These are phyloP conservation scores for Arachis monticola DNA, from an alignment of 331 rosid species.

Conservation along the genomic window DNA sequence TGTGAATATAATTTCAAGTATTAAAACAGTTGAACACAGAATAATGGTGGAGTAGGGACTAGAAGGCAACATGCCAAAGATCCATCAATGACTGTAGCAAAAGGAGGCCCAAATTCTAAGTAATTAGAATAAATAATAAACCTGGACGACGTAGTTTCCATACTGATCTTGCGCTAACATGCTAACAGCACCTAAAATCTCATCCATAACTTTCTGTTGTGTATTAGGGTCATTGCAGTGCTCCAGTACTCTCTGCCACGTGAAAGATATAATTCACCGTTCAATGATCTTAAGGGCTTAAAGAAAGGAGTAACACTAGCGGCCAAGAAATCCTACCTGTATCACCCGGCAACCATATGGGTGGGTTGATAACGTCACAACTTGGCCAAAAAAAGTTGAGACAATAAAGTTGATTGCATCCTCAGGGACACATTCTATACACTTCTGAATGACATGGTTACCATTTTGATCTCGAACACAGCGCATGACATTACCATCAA, in stretches of 20 bases:
- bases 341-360: constrained; percentile 99
- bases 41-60: constrained; percentile 1
- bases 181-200: constrained; percentile 91
- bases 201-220: constrained; percentile 91
- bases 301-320: constrained; percentile 10
- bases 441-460: constrained; percentile 95
- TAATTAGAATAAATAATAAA: constrained; percentile 36
- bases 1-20: not conserved
- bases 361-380: constrained; percentile 92
- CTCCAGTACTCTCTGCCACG: constrained; percentile 90
- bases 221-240: constrained; percentile 76
- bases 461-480: constrained; percentile 99
- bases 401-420: constrained; percentile 80
- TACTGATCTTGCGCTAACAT: constrained; percentile 99
- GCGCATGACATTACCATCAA: constrained; percentile 90
- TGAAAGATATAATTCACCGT: constrained; percentile 7
- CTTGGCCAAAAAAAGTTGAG: constrained; percentile 94
- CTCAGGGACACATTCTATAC: constrained; percentile 97
- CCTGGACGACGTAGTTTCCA: constrained; percentile 98
- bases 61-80: not conserved
- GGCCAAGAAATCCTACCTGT: constrained; percentile 56
- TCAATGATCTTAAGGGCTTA: not conserved
- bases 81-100: not conserved
- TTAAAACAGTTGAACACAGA: not conserved
- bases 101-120: not conserved